These are phyloP conservation scores for Aegle marmelos DNA, from an alignment of 345 rosid genomes.

Conservation along the genomic window DNA sequence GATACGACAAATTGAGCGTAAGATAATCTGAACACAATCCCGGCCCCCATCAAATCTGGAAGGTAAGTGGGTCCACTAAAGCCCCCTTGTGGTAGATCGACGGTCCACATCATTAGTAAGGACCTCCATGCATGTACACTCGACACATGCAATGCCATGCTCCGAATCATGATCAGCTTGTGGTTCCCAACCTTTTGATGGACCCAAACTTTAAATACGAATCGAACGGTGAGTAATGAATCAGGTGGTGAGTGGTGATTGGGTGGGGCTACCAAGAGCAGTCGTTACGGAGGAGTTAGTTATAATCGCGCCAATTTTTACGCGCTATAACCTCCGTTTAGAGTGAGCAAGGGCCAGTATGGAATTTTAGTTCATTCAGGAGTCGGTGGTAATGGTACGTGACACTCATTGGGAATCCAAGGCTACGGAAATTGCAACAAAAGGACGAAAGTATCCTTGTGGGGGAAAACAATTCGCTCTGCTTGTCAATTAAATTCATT, in stretches of 20 bases:
- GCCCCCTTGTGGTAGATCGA: neutral
- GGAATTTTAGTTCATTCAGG: neutral
- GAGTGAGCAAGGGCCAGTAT: neutral
- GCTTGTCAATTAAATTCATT: too few relatives aligned
- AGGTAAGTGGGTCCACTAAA: neutral
- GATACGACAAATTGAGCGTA: conserved; percentile 1
- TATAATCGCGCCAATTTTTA: neutral
- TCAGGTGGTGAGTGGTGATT: neutral
- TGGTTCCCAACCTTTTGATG: neutral
- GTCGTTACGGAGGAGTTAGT: neutral
- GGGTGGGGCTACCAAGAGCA: neutral
- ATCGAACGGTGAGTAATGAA: neutral
- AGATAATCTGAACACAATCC: conserved; percentile 8
- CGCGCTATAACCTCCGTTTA: neutral
- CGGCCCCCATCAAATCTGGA: conserved; percentile 5
- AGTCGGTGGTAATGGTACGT: conserved; percentile 12
- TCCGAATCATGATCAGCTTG: neutral
- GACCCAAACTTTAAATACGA: neutral
- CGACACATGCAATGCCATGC: neutral
- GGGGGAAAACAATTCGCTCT: too few relatives aligned
- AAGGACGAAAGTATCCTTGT: conserved; percentile 15
- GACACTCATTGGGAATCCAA: conserved; percentile 5
- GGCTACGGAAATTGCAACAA: neutral
- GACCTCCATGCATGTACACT: neutral
- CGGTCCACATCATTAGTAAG: conserved; percentile 4